These are phyloP conservation scores for Coemansia sp. DNA, from an alignment of 192 early-diverging fungal genomes.

Conservation along the genomic window DNA sequence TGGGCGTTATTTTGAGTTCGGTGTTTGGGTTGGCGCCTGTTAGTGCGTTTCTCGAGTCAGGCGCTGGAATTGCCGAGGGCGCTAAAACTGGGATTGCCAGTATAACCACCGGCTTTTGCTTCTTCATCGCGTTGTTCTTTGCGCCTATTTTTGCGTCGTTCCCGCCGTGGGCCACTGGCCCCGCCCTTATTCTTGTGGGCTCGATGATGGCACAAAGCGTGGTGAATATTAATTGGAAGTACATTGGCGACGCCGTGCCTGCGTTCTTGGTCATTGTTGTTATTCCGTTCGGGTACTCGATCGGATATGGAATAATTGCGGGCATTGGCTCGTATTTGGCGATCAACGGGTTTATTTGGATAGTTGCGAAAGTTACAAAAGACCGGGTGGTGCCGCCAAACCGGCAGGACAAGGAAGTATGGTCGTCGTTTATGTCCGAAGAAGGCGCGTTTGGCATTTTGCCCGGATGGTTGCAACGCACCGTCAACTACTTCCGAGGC, in stretches of 20 bases:
- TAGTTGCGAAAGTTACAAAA: too few species aligned
- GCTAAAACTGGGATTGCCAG: conserved; percentile 75
- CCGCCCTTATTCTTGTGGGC: conserved; percentile 75
- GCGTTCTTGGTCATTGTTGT: conserved; percentile 75
- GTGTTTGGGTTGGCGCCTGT: conserved; percentile 71
- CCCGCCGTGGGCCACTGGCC: conserved; percentile 83
- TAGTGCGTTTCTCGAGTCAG: conserved; percentile 80
- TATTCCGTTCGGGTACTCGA: conserved; percentile 79
- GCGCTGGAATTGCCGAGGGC: conserved; percentile 79
- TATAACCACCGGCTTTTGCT: conserved; percentile 62
- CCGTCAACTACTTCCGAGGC: too few species aligned
- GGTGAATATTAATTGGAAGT: conserved; percentile 73
- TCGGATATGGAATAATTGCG: conserved; percentile 76
- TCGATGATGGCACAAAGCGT: conserved; percentile 74
- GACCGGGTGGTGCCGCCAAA: too few species aligned
- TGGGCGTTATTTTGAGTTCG: conserved; percentile 64
- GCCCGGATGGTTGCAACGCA: too few species aligned
- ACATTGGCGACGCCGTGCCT: conserved; percentile 72
- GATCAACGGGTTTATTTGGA: too few species aligned
- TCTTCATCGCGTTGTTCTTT: conserved; percentile 79
- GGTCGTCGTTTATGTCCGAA: background rate
- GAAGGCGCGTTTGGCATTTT: background rate
- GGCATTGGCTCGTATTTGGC: conserved; percentile 59
- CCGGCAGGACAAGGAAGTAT: conserved; percentile 1
- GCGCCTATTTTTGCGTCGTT: conserved; percentile 80